Percentiles rank a stretch among this genome's conserved stretches.
phyloP scores from a whole-genome alignment of 306 rosid species.

The Casuarina equisetifolia region DNA sequence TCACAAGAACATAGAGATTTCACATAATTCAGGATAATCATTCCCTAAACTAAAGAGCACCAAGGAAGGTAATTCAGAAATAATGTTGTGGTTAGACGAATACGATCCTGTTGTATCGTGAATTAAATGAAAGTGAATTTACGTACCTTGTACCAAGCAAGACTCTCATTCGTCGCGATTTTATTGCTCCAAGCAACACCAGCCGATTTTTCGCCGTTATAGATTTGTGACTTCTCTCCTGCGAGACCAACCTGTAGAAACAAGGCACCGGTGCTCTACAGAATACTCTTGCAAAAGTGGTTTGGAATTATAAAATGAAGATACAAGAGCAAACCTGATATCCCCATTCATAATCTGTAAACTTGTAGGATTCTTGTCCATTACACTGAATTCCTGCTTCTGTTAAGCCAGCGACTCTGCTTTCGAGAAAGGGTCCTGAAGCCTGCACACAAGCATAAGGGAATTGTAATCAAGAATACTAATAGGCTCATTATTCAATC shows the following conservation, averaged over 20 bases:
- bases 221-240: conserved; percentile 54
- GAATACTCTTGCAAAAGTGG: background rate
- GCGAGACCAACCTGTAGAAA: conserved; percentile 49
- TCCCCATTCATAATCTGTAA: conserved; percentile 60
- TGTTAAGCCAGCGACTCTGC: conserved; percentile 55
- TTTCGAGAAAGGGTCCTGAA: conserved; percentile 77
- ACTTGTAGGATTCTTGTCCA: conserved; percentile 37
- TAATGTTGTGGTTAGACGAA: too few species aligned
- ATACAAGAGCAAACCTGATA: conserved; percentile 42
- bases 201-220: conserved; percentile 36
- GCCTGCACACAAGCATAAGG: conserved; percentile 37
- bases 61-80: too few species aligned
- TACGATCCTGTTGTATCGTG: too few species aligned
- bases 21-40: too few species aligned
- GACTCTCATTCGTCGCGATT: conserved; percentile 30
- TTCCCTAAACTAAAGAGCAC: too few species aligned
- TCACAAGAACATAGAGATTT: too few species aligned
- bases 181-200: conserved; percentile 43
- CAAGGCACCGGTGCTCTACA: background rate
- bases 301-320: background rate
- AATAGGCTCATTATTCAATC: too few species aligned
- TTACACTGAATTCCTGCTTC: conserved; percentile 51
- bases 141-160: conserved; percentile 68
- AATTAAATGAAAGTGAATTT: background rate
- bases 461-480: background rate